phyloP scores from a whole-genome alignment of 2,329 filamentous ascomycete genomes.

The Cercospora beticola region DNA sequence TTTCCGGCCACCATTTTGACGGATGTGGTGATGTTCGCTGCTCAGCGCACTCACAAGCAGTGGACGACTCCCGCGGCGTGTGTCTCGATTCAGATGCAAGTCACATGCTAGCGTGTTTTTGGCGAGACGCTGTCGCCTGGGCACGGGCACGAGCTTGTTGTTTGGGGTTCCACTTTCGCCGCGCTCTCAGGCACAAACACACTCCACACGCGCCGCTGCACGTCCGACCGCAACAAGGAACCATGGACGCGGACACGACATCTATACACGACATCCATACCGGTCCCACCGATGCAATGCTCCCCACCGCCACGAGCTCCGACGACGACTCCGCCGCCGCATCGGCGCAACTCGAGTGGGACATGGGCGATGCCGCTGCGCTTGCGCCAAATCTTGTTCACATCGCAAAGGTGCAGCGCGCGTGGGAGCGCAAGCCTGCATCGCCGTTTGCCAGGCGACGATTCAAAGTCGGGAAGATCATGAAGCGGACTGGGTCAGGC shows the following conservation, averaged over 20 bases:
- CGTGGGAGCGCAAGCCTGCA: constrained; percentile 51
- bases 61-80: constrained; percentile 4
- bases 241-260: constrained; percentile 9
- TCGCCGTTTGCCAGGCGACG: constrained; percentile 43
- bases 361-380: constrained; percentile 43
- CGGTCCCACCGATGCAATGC: neutral
- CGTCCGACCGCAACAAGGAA: neutral
- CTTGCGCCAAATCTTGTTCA: constrained; percentile 45
- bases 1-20: constrained; percentile 38
- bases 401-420: constrained; percentile 46
- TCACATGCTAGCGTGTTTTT: neutral
- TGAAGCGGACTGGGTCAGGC: constrained; percentile 40
- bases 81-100: neutral
- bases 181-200: constrained; percentile 1
- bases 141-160: neutral
- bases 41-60: neutral
- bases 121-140: neutral
- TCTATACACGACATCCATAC: constrained; percentile 9
- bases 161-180: neutral
- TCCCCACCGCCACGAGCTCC: neutral
- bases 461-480: constrained; percentile 43
- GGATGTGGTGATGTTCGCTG: neutral
- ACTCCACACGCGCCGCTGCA: neutral
- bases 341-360: constrained; percentile 36
- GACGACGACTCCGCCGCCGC: neutral